Base-by-base conservation (phyloP, 495 filamentous ascomycete genomes). In the Hyaloscypha variabilis region DNA sequence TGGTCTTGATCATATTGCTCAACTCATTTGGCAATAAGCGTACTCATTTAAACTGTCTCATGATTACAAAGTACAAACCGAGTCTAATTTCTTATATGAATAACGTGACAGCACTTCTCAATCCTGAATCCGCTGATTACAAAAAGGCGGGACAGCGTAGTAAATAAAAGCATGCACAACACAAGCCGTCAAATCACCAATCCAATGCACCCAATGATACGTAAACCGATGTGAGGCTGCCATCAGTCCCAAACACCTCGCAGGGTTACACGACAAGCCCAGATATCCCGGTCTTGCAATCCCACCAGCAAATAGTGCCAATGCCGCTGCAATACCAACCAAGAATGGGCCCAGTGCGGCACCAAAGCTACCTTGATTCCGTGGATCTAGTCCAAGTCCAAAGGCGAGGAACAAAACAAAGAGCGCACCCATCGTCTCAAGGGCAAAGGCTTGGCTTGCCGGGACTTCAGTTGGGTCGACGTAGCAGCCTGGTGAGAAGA, bases 381-480 rank as follows among this genome's bases (percentile, higher is more conserved):
- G 66, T 25, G 81, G 81, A 68, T 84, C 80, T 4, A 85, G 71
- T 5, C 76, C 81, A 14, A 82, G 73, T 1, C 82, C 80, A 68
- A 65, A 65, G 13, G 63, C 63, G 21, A 65, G 29, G 46, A 65
- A 65, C 21, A 83, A 66, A 34, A 82, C 63, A n/a, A 73, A 65
- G 30, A 78, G 70, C 29, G 74, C 76, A 2, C 69, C 71, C n/a
- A 80, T 70, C 23, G 77, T 77, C 66, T 83, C 81, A 31, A 83
- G 67, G 11, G 78, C 64, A 24, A 82, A 75, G 5, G 73, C 79
- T 26, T 78, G 72, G 19, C 25, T 39, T 3, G 31, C 28, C 23
- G 63, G 55, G 5, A 65, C 6, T 60, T 68, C 28, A n/a, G n/a
- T 59, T 28, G 31, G 28, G 65, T 55, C 34, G 46, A 68, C 36